Conservation (phyloP, 768 basidiomycete genomes). For the Phallus indusiatus region DNA sequence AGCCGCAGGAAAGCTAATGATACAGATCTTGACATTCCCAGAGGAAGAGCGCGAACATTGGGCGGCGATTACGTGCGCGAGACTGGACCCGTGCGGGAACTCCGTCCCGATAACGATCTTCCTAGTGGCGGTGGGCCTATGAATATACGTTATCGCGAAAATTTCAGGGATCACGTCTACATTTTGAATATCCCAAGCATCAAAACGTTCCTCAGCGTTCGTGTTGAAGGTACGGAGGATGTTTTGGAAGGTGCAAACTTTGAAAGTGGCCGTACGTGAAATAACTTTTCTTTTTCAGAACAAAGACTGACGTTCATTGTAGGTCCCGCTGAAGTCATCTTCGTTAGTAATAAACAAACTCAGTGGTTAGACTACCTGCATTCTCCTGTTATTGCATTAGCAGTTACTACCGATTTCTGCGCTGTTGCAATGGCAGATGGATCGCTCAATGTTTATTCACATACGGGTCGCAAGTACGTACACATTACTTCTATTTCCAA, state of each 20-base stretch:
- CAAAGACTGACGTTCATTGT: not conserved
- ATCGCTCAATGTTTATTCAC: slow-evolving; percentile 73
- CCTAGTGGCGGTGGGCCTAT: slow-evolving; percentile 10
- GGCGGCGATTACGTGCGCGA: slow-evolving; percentile 58
- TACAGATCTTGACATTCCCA: slow-evolving; percentile 45
- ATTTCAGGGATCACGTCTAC: slow-evolving; percentile 17
- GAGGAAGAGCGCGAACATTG: slow-evolving; percentile 53
- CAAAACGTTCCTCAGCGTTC: slow-evolving; percentile 47
- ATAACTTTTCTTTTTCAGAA: not conserved
- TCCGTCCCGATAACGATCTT: slow-evolving; percentile 21
- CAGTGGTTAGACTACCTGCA: slow-evolving; percentile 89
- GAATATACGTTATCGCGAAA: slow-evolving; percentile 5
- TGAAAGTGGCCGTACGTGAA: slow-evolving; percentile 47
- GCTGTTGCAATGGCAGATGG: slow-evolving; percentile 78
- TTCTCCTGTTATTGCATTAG: slow-evolving; percentile 55
- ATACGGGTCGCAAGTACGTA: slow-evolving; percentile 69
- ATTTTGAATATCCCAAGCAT: slow-evolving; percentile 46
- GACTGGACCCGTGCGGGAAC: slow-evolving; percentile 43
- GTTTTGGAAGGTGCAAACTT: slow-evolving; percentile 73
- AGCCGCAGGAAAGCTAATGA: slow-evolving; percentile 30
- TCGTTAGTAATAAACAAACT: slow-evolving; percentile 54
- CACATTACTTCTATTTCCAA: not conserved
- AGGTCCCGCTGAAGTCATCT: slow-evolving; percentile 64
- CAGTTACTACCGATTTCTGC: slow-evolving; percentile 56
- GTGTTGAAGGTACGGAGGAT: slow-evolving; percentile 58